phyloP scores from a whole-genome alignment of 2,329 filamentous ascomycete genomes.

The Colletotrichum destructivum region DNA sequence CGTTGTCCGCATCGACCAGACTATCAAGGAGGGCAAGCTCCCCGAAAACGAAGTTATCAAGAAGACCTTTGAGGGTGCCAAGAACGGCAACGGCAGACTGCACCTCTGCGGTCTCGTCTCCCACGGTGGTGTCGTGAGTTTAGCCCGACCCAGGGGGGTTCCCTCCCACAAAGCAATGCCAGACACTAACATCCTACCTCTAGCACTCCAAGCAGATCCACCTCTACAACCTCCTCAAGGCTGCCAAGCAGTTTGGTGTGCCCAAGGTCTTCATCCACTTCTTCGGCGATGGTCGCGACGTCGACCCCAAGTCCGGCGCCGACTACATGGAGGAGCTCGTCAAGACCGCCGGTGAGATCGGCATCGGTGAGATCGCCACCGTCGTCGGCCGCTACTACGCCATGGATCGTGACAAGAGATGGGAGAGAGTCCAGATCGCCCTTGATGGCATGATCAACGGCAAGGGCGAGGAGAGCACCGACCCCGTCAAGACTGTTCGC shows the following conservation, averaged over 20 bases:
- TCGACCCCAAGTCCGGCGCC: slow-evolving; percentile 93
- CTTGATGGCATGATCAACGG: slow-evolving; percentile 89
- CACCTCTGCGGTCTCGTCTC: slow-evolving; percentile 94
- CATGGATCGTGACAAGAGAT: slow-evolving; percentile 99
- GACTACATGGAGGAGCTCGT: slow-evolving; percentile 91
- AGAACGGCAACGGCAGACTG: slow-evolving; percentile 90
- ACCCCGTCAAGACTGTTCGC: slow-evolving; percentile 89
- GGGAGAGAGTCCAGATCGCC: slow-evolving; percentile 93
- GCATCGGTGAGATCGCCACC: slow-evolving; percentile 89
- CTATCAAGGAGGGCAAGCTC: slow-evolving; percentile 88
- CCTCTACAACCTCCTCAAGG: slow-evolving; percentile 87
- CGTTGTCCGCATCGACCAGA: slow-evolving; percentile 95
- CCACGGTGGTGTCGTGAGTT: slow-evolving; percentile 87
- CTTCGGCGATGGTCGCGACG: slow-evolving; percentile 98
- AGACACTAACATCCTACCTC: neutral
- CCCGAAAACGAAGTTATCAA: slow-evolving; percentile 83
- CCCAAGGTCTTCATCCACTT: slow-evolving; percentile 98
- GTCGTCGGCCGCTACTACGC: slow-evolving; percentile 97
- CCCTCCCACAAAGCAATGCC: too few species aligned
- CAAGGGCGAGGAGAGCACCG: slow-evolving; percentile 87
- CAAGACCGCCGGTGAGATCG: slow-evolving; percentile 85
- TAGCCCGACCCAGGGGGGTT: slow-evolving; percentile 14
- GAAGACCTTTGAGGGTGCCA: slow-evolving; percentile 82
- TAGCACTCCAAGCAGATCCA: slow-evolving; percentile 96
- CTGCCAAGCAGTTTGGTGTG: slow-evolving; percentile 89